These are phyloP conservation scores for Verticillium zaregamsianum DNA, from an alignment of 2,329 filamentous ascomycete species.

Conservation along the genomic window DNA sequence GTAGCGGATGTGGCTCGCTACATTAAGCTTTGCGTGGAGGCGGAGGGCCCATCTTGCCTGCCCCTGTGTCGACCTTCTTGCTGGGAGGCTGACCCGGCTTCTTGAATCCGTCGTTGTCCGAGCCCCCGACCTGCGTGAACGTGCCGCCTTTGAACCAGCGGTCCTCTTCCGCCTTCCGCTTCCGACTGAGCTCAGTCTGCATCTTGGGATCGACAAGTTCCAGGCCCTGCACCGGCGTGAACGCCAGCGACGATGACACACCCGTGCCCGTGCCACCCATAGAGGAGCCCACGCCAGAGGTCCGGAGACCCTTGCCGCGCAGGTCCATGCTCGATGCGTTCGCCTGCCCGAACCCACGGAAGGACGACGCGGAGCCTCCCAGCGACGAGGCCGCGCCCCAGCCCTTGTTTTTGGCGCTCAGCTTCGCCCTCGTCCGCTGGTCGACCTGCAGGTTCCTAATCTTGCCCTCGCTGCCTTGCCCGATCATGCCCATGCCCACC, in stretches of 20 bases:
- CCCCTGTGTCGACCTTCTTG: constrained; percentile 69
- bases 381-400: constrained; percentile 74
- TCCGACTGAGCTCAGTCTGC: constrained; percentile 80
- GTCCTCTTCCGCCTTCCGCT: constrained; percentile 91
- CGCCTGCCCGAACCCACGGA: constrained; percentile 70
- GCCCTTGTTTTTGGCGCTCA: constrained; percentile 92
- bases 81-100: constrained; percentile 68
- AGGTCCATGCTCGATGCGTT: constrained; percentile 63
- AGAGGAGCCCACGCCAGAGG: constrained; percentile 74
- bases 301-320: constrained; percentile 72
- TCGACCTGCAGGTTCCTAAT: constrained; percentile 88
- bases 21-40: constrained; percentile 9
- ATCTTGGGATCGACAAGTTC: constrained; percentile 94
- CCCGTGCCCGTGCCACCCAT: constrained; percentile 53
- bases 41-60: constrained; percentile 45
- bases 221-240: constrained; percentile 90
- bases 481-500: constrained; percentile 92
- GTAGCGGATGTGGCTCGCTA: neutral
- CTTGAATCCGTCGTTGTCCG: constrained; percentile 65
- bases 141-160: constrained; percentile 97
- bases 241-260: constrained; percentile 82
- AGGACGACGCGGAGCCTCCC: constrained; percentile 70
- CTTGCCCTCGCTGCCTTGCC: constrained; percentile 79
- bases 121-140: constrained; percentile 77
- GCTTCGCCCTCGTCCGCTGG: constrained; percentile 85